A percentile compares a stretch with the other conserved stretches of the same genome.
Conservation (phyloP, 768 basidiomycete genomes). For the Leucocoprinus leucothites region DNA sequence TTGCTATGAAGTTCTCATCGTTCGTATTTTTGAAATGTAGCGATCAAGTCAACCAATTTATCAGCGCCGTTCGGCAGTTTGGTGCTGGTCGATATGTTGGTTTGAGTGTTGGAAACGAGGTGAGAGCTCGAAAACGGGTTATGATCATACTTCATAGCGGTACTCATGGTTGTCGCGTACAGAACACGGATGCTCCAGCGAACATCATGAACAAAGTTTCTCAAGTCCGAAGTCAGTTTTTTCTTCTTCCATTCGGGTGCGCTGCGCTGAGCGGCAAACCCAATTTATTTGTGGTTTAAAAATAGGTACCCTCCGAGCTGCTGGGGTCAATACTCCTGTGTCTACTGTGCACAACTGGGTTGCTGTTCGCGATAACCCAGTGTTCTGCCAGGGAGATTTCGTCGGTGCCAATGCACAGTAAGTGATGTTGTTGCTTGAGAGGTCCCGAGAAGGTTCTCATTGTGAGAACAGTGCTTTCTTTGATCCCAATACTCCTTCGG, state of each 20-base stretch:
- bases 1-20: background rate
- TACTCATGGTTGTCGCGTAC: background rate
- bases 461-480: slow-evolving; percentile 29
- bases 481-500: slow-evolving; percentile 28
- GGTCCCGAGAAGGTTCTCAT: background rate
- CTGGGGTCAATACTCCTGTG: slow-evolving; percentile 31
- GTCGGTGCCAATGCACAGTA: slow-evolving; percentile 39
- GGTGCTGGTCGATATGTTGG: slow-evolving; percentile 30
- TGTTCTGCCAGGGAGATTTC: slow-evolving; percentile 33
- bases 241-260: background rate
- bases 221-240: slow-evolving; percentile 29
- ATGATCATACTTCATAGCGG: background rate
- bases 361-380: slow-evolving; percentile 26
- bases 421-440: background rate
- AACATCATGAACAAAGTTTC: slow-evolving; percentile 35
- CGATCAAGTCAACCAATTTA: slow-evolving; percentile 33
- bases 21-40: slow-evolving; percentile 17
- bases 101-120: slow-evolving; percentile 37
- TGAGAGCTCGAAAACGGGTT: slow-evolving; percentile 1
- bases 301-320: slow-evolving; percentile 28
- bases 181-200: slow-evolving; percentile 26
- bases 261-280: background rate
- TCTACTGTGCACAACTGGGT: slow-evolving; percentile 39
- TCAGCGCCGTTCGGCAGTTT: slow-evolving; percentile 26
- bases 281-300: background rate